Percentiles rank a stretch among this genome's conserved stretches.
These are phyloP conservation scores for Ogataea philodendri DNA, from an alignment of 805 yeast genomes.

Conservation along the genomic window DNA sequence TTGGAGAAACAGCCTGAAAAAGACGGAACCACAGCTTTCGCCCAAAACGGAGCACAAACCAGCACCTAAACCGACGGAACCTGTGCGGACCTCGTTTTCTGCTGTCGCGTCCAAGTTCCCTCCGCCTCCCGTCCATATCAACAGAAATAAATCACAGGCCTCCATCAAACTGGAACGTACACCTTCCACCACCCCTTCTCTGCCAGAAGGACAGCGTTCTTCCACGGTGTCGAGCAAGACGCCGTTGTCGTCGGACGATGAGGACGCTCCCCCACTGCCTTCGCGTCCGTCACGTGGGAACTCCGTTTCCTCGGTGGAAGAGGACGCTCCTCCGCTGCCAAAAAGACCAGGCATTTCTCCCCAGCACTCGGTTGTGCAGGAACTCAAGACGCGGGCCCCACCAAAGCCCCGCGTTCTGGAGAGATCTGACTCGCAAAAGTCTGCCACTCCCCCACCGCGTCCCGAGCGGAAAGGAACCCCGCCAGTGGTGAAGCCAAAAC, in stretches of 20 bases:
- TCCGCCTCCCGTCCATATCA: slow-evolving; percentile 23
- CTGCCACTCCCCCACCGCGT: too few species aligned
- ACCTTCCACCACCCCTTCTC: slow-evolving; percentile 12
- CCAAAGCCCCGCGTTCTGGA: too few species aligned
- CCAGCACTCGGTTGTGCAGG: slow-evolving; percentile 5
- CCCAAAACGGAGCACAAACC: not conserved
- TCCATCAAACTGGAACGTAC: slow-evolving; percentile 2
- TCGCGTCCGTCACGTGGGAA: slow-evolving; percentile 2
- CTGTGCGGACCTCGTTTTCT: not conserved
- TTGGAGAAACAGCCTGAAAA: slow-evolving; percentile 7
- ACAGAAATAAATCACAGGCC: slow-evolving; percentile 10
- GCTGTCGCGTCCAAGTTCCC: slow-evolving; percentile 12
- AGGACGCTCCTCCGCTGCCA: slow-evolving; percentile 30
- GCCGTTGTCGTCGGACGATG: slow-evolving; percentile 6
- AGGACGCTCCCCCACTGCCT: slow-evolving; percentile 10
- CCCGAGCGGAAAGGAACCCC: slow-evolving; percentile 25
- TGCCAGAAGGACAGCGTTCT: slow-evolving; percentile 1
- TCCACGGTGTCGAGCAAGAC: slow-evolving; percentile 1
- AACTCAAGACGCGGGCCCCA: too few species aligned
- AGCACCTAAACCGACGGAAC: slow-evolving; percentile 1
- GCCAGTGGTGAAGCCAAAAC: slow-evolving; percentile 26
- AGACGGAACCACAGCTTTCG: slow-evolving; percentile 4
- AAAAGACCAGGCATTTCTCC: slow-evolving; percentile 16
- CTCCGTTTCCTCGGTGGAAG: slow-evolving; percentile 12
- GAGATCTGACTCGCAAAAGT: too few species aligned